These are phyloP conservation scores for Fragilaria crotonensis DNA, from an alignment of 108 stramenopile species.

Conservation along the genomic window DNA sequence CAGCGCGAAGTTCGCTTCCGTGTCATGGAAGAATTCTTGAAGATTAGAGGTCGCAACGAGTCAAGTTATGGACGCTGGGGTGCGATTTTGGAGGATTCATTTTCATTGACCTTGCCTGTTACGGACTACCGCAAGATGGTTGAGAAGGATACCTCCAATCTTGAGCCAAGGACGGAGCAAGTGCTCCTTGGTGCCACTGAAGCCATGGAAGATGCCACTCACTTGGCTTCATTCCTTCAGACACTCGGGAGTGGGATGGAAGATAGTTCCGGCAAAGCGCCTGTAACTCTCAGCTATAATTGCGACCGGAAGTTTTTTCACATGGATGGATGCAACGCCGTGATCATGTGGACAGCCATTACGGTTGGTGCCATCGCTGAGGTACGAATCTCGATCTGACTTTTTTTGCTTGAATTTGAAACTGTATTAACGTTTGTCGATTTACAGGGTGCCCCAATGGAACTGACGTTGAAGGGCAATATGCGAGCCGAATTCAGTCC, in stretches of 20 bases:
- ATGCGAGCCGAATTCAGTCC: constrained; percentile 65
- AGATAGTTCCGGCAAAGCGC: neutral
- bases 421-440: neutral
- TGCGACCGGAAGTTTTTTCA: constrained; percentile 73
- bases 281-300: constrained; percentile 37
- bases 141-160: constrained; percentile 7
- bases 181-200: constrained; percentile 46
- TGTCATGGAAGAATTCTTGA: constrained; percentile 81
- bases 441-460: constrained; percentile 26
- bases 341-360: constrained; percentile 59
- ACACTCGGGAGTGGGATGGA: constrained; percentile 27
- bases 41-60: constrained; percentile 67
- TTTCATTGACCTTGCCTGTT: constrained; percentile 62
- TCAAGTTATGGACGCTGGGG: constrained; percentile 64
- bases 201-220: constrained; percentile 61
- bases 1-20: constrained; percentile 77
- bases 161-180: constrained; percentile 31
- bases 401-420: neutral
- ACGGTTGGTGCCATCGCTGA: constrained; percentile 36
- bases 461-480: constrained; percentile 50
- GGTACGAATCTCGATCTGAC: constrained; percentile 11
- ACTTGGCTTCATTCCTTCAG: constrained; percentile 47
- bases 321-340: constrained; percentile 67
- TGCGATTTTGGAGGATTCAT: constrained; percentile 76
- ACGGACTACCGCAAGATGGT: constrained; percentile 60